These are phyloP conservation scores for Chlorella sp. DNA, from an alignment of 139 green algal species.

Conservation along the genomic window DNA sequence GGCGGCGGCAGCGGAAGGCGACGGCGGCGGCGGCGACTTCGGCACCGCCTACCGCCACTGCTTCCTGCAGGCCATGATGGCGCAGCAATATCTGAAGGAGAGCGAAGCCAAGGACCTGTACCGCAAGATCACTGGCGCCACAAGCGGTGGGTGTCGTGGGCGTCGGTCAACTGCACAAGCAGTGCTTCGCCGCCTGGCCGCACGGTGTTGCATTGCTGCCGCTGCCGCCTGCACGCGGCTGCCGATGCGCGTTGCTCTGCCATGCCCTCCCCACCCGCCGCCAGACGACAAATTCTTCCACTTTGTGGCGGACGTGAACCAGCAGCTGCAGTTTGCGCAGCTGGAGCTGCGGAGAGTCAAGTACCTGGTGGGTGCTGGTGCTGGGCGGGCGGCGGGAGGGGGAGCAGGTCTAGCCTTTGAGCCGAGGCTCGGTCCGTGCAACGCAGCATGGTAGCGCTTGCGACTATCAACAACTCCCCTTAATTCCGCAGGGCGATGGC, in stretches of 20 bases:
- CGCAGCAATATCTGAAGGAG: constrained; percentile 13
- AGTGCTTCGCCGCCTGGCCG: background rate
- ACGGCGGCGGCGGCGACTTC: background rate
- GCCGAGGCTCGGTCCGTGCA: no score
- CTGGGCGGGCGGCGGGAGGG: no score
- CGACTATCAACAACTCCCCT: no score
- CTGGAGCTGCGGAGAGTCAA: constrained; percentile 24
- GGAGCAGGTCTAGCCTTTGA: no score
- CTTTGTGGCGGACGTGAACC: constrained; percentile 25
- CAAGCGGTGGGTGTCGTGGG: background rate
- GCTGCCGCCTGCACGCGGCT: background rate
- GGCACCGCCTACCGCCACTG: constrained; percentile 21
- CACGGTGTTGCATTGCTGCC: background rate
- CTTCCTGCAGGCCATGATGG: constrained; percentile 32
- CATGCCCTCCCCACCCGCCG: no score
- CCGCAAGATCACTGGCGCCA: background rate
- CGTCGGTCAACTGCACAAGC: background rate
- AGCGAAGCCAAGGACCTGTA: constrained; percentile 11
- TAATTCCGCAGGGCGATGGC: constrained; percentile 1
- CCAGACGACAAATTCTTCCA: constrained; percentile 16
- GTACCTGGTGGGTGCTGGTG: constrained; percentile 24
- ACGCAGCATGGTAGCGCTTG: no score
- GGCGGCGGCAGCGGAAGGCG: background rate
- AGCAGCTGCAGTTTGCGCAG: constrained; percentile 29
- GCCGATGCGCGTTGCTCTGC: background rate